A percentile compares a stretch with the other conserved stretches of the same genome.
Conservation (phyloP, 805 yeast genomes). For the Isabelozyma pseudorhagii region DNA sequence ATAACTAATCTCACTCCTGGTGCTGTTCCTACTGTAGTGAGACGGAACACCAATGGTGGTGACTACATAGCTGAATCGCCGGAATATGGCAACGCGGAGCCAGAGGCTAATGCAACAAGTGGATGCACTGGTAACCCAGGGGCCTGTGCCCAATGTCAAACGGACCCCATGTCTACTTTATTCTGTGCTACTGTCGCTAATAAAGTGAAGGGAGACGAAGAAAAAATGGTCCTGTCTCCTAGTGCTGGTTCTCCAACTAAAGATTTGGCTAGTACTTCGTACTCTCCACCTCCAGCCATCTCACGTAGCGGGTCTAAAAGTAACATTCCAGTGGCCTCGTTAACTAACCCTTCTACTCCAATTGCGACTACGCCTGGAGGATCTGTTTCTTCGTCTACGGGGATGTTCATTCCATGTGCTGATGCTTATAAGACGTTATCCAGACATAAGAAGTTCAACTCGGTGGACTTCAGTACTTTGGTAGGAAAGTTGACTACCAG, state of each 20-base stretch:
- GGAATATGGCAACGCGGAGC: neutral
- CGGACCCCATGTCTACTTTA: constrained; percentile 82
- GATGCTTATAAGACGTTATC: constrained; percentile 88
- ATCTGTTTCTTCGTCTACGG: constrained; percentile 18
- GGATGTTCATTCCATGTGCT: constrained; percentile 77
- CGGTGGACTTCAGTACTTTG: constrained; percentile 69
- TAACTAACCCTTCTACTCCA: constrained; percentile 14
- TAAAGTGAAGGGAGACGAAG: constrained; percentile 27
- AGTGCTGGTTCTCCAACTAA: neutral
- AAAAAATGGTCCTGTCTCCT: constrained; percentile 1
- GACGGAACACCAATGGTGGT: constrained; percentile 1
- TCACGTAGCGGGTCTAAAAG: constrained; percentile 9
- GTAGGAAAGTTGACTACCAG: constrained; percentile 74
- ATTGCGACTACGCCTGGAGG: constrained; percentile 12
- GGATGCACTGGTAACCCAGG: constrained; percentile 89
- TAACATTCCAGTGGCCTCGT: constrained; percentile 10
- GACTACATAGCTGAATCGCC: constrained; percentile 10
- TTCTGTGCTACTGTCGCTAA: constrained; percentile 85
- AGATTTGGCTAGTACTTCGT: neutral
- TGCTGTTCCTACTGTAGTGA: constrained; percentile 32
- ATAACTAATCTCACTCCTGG: constrained; percentile 39
- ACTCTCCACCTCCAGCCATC: constrained; percentile 1
- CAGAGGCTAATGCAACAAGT: constrained; percentile 7
- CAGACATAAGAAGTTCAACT: constrained; percentile 72
- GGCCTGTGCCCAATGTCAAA: constrained; percentile 76